Evolutionary conservation across 805 yeast genomes (phyloP).

Genomic region (Spathaspora passalidarum): DNA sequence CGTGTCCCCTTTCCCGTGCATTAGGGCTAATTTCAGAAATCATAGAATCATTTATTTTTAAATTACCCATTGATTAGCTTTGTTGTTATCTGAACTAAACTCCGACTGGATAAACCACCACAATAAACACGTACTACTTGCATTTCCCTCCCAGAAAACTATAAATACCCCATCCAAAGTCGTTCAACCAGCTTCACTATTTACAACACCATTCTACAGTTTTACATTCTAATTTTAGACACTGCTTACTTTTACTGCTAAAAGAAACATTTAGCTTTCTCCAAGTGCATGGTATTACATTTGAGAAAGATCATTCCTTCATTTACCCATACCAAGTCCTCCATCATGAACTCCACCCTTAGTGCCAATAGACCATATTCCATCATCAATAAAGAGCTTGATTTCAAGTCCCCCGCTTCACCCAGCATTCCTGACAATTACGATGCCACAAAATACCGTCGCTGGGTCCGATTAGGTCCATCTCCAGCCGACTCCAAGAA

Average conservation of each 20-base stretch:
- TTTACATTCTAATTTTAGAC: neutral
- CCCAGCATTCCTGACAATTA: slow-evolving; percentile 13
- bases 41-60: neutral
- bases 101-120: neutral
- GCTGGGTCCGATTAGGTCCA: slow-evolving; percentile 16
- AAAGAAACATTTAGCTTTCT: no score
- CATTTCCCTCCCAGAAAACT: neutral
- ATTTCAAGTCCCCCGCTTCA: slow-evolving; percentile 2
- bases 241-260: neutral
- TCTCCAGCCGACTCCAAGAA: slow-evolving; percentile 3
- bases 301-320: neutral
- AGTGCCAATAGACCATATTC: slow-evolving; percentile 1
- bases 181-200: neutral
- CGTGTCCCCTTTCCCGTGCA: neutral
- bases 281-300: neutral
- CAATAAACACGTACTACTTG: no score
- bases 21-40: no score
- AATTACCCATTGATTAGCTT: neutral
- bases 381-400: slow-evolving; percentile 2
- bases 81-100: neutral
- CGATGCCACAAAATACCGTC: slow-evolving; percentile 21
- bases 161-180: neutral
- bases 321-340: neutral
- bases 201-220: neutral
- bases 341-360: neutral